Evolutionary conservation across 2,329 filamentous ascomycete genomes (phyloP).

Genomic region (Lasiodiplodia sp.): DNA sequence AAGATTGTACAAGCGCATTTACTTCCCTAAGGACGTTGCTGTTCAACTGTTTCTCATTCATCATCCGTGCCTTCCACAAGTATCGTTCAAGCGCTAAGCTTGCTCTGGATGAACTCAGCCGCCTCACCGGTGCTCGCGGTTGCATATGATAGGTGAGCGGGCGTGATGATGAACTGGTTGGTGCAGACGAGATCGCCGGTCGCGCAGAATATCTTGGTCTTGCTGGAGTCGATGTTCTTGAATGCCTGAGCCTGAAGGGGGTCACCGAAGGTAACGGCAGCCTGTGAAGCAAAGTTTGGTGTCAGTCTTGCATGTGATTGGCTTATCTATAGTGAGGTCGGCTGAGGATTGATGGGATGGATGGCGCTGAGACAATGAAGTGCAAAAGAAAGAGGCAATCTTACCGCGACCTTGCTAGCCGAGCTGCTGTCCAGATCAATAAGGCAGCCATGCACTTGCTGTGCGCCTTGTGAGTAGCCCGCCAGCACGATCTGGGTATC

Average conservation of each 20-base stretch:
- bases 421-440: background rate
- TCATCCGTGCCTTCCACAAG: background rate
- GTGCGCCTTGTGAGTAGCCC: conserved; percentile 51
- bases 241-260: conserved; percentile 42
- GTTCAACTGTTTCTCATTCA: background rate
- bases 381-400: conserved; percentile 3
- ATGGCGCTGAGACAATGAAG: background rate
- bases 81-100: background rate
- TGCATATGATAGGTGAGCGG: conserved; percentile 15
- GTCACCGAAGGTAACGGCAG: conserved; percentile 47
- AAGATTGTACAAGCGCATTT: background rate
- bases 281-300: conserved; percentile 30
- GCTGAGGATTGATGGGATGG: too few species aligned
- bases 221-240: conserved; percentile 4
- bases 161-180: conserved; percentile 17
- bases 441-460: conserved; percentile 40
- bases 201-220: conserved; percentile 20
- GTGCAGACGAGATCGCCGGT: conserved; percentile 21
- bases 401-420: conserved; percentile 9
- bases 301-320: background rate
- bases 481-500: conserved; percentile 56
- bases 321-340: too few species aligned
- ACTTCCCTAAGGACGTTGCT: background rate
- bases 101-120: background rate
- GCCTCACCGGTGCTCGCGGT: background rate